phyloP scores from a whole-genome alignment of 2,329 filamentous ascomycete species.

The Penicillium aurantiogriseum region DNA sequence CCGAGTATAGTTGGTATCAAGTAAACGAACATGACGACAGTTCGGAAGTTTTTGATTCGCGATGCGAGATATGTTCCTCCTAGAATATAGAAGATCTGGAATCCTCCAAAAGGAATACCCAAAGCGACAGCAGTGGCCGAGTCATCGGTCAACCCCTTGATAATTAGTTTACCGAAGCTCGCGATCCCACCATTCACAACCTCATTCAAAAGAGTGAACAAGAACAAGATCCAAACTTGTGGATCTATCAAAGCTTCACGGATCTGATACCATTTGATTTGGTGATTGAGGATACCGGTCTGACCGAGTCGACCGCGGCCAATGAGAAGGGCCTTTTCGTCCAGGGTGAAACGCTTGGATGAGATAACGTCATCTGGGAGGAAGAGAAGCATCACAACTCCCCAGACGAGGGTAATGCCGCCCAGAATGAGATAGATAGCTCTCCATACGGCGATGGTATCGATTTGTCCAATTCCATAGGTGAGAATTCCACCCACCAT shows the following conservation, averaged over 20 bases:
- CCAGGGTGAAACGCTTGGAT: constrained; percentile 43
- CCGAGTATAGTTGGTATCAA: constrained; percentile 54
- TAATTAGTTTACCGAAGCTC: constrained; percentile 57
- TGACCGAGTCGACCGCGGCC: constrained; percentile 38
- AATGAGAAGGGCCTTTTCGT: constrained; percentile 48
- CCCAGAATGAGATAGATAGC: constrained; percentile 49
- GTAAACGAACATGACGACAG: constrained; percentile 54
- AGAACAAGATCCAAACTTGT: constrained; percentile 47
- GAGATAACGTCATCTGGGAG: constrained; percentile 47
- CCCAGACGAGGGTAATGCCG: constrained; percentile 46
- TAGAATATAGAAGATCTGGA: constrained; percentile 53
- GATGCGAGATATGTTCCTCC: constrained; percentile 54
- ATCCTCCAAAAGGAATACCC: constrained; percentile 56
- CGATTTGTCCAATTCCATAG: constrained; percentile 43
- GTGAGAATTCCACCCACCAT: constrained; percentile 33
- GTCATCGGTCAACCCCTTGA: constrained; percentile 47
- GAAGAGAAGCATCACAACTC: constrained; percentile 39
- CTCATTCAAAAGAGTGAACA: constrained; percentile 54
- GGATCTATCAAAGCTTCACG: constrained; percentile 48
- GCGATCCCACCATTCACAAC: constrained; percentile 53
- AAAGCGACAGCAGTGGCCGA: constrained; percentile 51
- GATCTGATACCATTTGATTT: constrained; percentile 51
- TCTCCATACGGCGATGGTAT: constrained; percentile 46
- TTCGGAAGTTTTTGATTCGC: constrained; percentile 52
- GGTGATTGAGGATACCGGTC: constrained; percentile 50